Percentiles rank a stretch among this genome's conserved stretches.
Evolutionary conservation across 768 basidiomycete genomes (phyloP).

Genomic region (Nevesoporus exiguus): DNA sequence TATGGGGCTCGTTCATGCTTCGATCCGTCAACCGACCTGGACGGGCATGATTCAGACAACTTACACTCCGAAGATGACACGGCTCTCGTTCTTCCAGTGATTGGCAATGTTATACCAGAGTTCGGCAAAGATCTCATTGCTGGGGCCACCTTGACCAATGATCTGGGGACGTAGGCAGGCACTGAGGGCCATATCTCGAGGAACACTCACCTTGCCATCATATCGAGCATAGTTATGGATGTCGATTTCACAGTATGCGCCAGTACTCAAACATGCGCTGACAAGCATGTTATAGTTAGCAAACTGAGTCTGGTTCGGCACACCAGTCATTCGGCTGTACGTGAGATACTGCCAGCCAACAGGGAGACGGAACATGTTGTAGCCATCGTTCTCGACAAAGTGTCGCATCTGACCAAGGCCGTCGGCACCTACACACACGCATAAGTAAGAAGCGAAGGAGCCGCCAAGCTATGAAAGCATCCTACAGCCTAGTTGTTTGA

Average conservation of each 20-base stretch:
- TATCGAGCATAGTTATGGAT: slow-evolving; percentile 61
- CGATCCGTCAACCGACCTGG: neutral
- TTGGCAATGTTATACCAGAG: slow-evolving; percentile 53
- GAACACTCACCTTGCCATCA: slow-evolving; percentile 38
- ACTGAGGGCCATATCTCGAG: neutral
- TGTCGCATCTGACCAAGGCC: slow-evolving; percentile 55
- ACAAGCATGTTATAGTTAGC: slow-evolving; percentile 48
- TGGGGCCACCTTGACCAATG: slow-evolving; percentile 61
- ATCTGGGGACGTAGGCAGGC: slow-evolving; percentile 32
- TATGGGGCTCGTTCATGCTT: slow-evolving; percentile 66
- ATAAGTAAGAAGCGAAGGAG: neutral
- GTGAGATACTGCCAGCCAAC: slow-evolving; percentile 58
- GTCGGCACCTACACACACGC: slow-evolving; percentile 5
- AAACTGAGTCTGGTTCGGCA: slow-evolving; percentile 43
- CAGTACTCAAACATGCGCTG: slow-evolving; percentile 40
- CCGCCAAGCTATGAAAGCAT: neutral
- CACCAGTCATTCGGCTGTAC: slow-evolving; percentile 35
- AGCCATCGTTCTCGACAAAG: slow-evolving; percentile 52
- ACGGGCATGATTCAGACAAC: slow-evolving; percentile 9
- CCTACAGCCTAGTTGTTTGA: slow-evolving; percentile 43
- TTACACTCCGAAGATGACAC: slow-evolving; percentile 49
- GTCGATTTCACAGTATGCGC: slow-evolving; percentile 54
- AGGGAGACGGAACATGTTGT: slow-evolving; percentile 58
- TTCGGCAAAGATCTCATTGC: slow-evolving; percentile 49
- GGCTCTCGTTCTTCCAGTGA: slow-evolving; percentile 41